Evolutionary conservation across 352 stramenopile species (phyloP).

Genomic region (Phytophthora palmivora): DNA sequence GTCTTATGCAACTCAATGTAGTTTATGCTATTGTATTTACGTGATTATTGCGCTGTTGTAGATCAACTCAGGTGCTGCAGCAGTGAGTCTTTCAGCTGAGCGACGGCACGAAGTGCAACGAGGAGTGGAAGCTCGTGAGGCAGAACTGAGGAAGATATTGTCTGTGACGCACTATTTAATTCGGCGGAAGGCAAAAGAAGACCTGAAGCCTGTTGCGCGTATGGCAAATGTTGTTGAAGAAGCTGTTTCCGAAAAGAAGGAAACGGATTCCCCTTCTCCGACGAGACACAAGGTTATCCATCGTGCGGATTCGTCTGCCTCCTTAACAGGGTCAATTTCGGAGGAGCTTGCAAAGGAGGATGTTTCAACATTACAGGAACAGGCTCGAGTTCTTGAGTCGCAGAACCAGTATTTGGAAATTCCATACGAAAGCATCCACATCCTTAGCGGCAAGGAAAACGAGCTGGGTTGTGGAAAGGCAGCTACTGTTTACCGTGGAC

Average conservation of each 20-base stretch:
- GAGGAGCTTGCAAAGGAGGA: constrained; percentile 67
- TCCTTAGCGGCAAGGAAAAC: constrained; percentile 88
- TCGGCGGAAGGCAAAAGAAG: constrained; percentile 60
- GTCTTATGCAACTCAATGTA: background rate
- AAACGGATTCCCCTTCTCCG: constrained; percentile 28
- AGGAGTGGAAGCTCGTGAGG: constrained; percentile 84
- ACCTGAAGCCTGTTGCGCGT: constrained; percentile 42
- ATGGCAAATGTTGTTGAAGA: constrained; percentile 42
- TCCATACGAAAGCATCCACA: constrained; percentile 88
- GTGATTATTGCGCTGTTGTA: constrained; percentile 28
- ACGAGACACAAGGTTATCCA: constrained; percentile 35
- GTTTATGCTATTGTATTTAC: background rate
- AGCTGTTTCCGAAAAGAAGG: constrained; percentile 29
- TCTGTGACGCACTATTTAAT: constrained; percentile 87
- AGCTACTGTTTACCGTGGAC: constrained; percentile 85
- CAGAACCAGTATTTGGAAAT: constrained; percentile 91
- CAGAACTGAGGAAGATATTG: constrained; percentile 83
- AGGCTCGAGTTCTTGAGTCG: constrained; percentile 83
- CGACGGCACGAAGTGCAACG: constrained; percentile 88
- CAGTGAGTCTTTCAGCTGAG: constrained; percentile 86
- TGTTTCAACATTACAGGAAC: constrained; percentile 75
- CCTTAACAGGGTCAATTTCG: constrained; percentile 49
- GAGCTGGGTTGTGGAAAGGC: constrained; percentile 88
- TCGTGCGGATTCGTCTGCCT: constrained; percentile 49
- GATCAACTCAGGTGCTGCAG: constrained; percentile 86